Conservation (phyloP, 371 early-diverging fungal species). For the Mucor circinelloides region DNA sequence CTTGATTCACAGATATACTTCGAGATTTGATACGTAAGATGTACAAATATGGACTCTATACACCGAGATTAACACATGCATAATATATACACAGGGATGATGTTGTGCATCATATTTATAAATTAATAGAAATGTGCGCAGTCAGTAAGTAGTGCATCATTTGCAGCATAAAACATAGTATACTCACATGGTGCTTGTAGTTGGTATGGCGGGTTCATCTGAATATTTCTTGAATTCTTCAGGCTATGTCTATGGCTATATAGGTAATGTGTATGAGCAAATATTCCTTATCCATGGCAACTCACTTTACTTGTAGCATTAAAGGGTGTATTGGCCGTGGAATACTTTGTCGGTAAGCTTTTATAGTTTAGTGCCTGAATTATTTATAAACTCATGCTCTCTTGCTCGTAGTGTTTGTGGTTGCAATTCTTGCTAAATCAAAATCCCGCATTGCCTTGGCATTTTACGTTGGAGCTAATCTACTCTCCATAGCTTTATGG, state of each 20-base stretch:
- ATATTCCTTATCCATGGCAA: background rate
- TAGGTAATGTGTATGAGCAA: slow-evolving; percentile 22
- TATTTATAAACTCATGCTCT: background rate
- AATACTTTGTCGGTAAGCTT: slow-evolving; percentile 57
- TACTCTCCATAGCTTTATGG: slow-evolving; percentile 58
- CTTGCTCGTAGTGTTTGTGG: slow-evolving; percentile 32
- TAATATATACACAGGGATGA: slow-evolving; percentile 36
- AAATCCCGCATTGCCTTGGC: slow-evolving; percentile 44
- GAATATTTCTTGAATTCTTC: slow-evolving; percentile 50
- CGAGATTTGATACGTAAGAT: slow-evolving; percentile 63
- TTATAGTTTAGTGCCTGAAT: background rate
- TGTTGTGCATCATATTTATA: slow-evolving; percentile 55
- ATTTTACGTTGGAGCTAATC: slow-evolving; percentile 50
- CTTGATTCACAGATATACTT: slow-evolving; percentile 48
- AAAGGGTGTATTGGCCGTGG: slow-evolving; percentile 53
- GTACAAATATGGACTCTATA: background rate
- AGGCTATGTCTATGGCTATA: slow-evolving; percentile 56
- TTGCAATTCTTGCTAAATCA: slow-evolving; percentile 48
- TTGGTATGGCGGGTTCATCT: slow-evolving; percentile 53
- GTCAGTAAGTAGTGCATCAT: slow-evolving; percentile 36
- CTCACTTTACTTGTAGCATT: slow-evolving; percentile 22
- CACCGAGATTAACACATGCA: background rate
- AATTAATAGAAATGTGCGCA: slow-evolving; percentile 55
- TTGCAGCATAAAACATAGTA: background rate
- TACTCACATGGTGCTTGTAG: slow-evolving; percentile 15